Evolutionary conservation across 352 stramenopile genomes (phyloP), one percentile per base, ranked within the genome.

Genomic region (Albugo candida): DNA sequence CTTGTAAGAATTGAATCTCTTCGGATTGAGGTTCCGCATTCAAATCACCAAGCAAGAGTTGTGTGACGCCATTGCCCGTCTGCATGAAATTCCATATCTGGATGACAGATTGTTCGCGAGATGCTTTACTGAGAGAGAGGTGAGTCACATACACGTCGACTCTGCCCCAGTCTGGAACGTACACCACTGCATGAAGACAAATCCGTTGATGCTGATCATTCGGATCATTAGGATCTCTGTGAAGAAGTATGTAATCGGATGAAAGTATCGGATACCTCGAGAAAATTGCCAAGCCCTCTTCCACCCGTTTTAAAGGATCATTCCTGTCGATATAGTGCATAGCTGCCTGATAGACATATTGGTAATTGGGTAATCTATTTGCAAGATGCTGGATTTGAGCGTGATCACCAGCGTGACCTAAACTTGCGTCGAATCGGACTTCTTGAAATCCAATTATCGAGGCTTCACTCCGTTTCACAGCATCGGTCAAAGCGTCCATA

Each of bases 71-170:
- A 11, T 64, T 59, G 19, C 69, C 71, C 54, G 65, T 49, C 34
- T 65, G 59, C 64, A 91, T 87, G 58, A 72, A 93, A 31, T 76
- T 47, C 67, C 74, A 83, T 45, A 92, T 80, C 49, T 92, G 74
- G 13, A 81, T 45, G 59, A 83, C 81, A 5, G 72, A 81, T 45
- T 79, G 63, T 55, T 89, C 69, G 24, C 81, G 69, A 1, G 61
- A 78, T 20, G 58, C 56, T 49, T 89, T 68, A 45, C 71, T 83
- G 21, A 93, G 61, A 44, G 81, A 88, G 38, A 93, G 52, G 40
- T 93, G 81, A 2, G 78, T 86, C 45, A 87, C 77, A 52, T 91
- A 93, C 31, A 92, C 75, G 47, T 93, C 78, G 14, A 92, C 64
- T 19, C 61, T 41, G 1, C 77, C 76, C 60, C 65, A 84, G 8